A percentile compares a stretch with the other conserved stretches of the same genome.
phyloP scores from a whole-genome alignment of 1,284 basidiomycete genomes.

The Ustilago cynodontis region DNA sequence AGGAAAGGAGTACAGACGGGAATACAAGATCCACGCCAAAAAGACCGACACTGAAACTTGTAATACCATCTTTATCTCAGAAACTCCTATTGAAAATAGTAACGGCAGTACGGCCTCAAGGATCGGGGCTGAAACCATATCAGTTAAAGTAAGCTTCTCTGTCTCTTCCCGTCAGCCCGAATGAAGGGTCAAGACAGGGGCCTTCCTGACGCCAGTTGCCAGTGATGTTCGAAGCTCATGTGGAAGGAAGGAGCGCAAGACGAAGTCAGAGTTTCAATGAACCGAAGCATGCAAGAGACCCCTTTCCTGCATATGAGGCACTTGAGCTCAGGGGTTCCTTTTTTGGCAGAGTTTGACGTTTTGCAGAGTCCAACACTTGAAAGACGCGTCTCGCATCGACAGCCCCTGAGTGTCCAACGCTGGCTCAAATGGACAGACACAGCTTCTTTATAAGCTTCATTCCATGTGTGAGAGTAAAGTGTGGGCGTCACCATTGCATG shows the following conservation, averaged over 20 bases:
- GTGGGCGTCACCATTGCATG: conserved; percentile 15
- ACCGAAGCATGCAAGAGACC: conserved; percentile 22
- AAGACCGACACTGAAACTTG: conserved; percentile 12
- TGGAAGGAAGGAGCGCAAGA: not conserved
- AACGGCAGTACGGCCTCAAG: not conserved
- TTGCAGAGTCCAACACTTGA: conserved; percentile 15
- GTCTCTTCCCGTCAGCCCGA: not conserved
- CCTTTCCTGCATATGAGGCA: conserved; percentile 24
- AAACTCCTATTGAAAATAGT: no score
- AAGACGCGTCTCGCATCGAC: conserved; percentile 27
- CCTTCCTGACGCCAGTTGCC: not conserved
- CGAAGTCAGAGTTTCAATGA: conserved; percentile 23
- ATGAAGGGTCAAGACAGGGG: conserved; percentile 3
- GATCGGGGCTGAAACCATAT: conserved; percentile 16
- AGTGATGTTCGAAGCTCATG: not conserved
- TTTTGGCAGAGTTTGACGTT: conserved; percentile 24
- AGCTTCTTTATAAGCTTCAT: not conserved
- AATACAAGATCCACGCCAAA: not conserved
- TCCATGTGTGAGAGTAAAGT: not conserved
- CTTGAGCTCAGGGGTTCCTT: conserved; percentile 6
- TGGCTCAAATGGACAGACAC: not conserved
- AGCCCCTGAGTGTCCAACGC: conserved; percentile 18
- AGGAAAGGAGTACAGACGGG: not conserved
- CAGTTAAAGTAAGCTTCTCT: not conserved
- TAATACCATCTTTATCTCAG: no score